phyloP scores from a whole-genome alignment of 2,329 filamentous ascomycete genomes.

The Stagonosporopsis chrysanthemi region DNA sequence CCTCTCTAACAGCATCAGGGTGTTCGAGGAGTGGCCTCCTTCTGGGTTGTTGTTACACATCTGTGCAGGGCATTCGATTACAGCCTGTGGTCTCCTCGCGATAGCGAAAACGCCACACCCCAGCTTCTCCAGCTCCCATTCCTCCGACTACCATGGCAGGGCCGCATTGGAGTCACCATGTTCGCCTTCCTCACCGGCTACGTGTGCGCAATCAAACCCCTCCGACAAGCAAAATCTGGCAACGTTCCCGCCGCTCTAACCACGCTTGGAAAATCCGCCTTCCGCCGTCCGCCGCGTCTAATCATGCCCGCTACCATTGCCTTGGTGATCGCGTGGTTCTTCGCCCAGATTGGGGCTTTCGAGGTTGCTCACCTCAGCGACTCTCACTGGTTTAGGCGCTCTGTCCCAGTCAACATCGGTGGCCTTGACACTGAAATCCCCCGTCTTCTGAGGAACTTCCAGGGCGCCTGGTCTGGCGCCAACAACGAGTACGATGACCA shows the following conservation, averaged over 20 bases:
- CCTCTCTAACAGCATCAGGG: conserved; percentile 48
- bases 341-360: conserved; percentile 60
- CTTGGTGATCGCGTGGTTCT: conserved; percentile 58
- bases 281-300: conserved; percentile 61
- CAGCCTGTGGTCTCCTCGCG: conserved; percentile 58
- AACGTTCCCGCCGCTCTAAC: conserved; percentile 55
- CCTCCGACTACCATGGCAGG: conserved; percentile 64
- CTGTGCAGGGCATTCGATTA: conserved; percentile 61
- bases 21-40: conserved; percentile 61
- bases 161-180: conserved; percentile 63
- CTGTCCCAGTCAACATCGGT: conserved; percentile 55
- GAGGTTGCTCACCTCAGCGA: conserved; percentile 57
- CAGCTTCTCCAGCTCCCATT: conserved; percentile 60
- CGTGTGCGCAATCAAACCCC: conserved; percentile 63
- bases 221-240: conserved; percentile 59
- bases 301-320: conserved; percentile 62
- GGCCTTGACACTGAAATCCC: conserved; percentile 56
- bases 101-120: conserved; percentile 52
- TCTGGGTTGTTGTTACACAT: conserved; percentile 62
- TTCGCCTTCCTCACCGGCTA: conserved; percentile 65
- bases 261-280: conserved; percentile 61
- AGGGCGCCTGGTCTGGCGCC: conserved; percentile 59
- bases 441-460: conserved; percentile 55
- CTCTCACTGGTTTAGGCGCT: conserved; percentile 60
- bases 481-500: conserved; percentile 63